Evolutionary conservation across 2,329 filamentous ascomycete genomes (phyloP).

Genomic region (Hymenoscyphus albidus): DNA sequence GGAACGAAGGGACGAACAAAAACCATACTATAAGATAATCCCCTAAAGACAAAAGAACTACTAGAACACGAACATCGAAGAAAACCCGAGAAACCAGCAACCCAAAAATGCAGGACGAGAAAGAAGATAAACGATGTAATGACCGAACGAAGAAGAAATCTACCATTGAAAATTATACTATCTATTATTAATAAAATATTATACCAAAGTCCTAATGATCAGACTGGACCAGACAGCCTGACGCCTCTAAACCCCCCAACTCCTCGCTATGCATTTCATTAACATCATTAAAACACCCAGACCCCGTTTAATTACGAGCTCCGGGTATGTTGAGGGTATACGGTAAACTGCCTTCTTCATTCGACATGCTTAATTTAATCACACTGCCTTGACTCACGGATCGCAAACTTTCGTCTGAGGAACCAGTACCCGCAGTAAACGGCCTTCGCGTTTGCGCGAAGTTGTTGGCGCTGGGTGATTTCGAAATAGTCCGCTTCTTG

Average conservation of each 20-base stretch:
- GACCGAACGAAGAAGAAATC: too few species aligned
- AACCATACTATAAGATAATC: too few species aligned
- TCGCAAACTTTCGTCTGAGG: conserved; percentile 27
- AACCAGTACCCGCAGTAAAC: conserved; percentile 23
- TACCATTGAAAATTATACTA: conserved; percentile 2
- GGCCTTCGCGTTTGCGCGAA: conserved; percentile 27
- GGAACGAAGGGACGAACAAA: too few species aligned
- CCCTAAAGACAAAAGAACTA: too few species aligned
- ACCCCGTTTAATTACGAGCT: conserved; percentile 11
- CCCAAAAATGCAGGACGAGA: too few species aligned
- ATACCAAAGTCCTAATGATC: not conserved
- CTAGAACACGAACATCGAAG: too few species aligned
- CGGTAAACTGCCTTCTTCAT: conserved; percentile 27
- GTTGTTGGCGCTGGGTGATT: conserved; percentile 24
- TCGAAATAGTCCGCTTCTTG: conserved; percentile 20
- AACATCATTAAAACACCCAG: not conserved
- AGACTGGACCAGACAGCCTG: not conserved
- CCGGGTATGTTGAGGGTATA: conserved; percentile 29
- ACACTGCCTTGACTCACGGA: conserved; percentile 31
- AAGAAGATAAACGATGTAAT: too few species aligned
- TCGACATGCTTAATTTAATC: conserved; percentile 28
- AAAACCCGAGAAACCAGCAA: too few species aligned
- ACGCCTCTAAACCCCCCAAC: conserved; percentile 17
- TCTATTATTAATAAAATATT: not conserved
- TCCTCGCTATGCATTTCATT: conserved; percentile 26